A percentile compares a stretch with the other conserved stretches of the same genome.
These are phyloP conservation scores for Geranium incanum DNA, from an alignment of 441 rosid genomes.

Conservation along the genomic window DNA sequence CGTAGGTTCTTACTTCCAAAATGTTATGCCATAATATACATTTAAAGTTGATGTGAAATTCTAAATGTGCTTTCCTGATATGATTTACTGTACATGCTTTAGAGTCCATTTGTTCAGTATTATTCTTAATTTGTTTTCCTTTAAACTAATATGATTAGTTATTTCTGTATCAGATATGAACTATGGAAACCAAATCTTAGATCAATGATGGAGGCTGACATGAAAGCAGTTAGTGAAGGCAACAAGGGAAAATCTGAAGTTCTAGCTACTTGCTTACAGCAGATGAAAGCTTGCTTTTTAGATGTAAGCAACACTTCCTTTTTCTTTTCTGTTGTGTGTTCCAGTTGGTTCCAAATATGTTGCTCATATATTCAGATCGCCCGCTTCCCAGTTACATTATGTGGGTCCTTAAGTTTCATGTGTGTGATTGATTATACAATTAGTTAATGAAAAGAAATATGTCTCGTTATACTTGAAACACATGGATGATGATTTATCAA, in stretches of 20 bases:
- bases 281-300: slow-evolving; percentile 94
- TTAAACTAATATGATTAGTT: neutral
- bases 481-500: neutral
- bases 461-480: neutral
- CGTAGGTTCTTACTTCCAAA: neutral
- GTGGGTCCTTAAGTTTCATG: slow-evolving; percentile 5
- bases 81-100: neutral
- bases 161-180: slow-evolving; percentile 52
- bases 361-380: neutral
- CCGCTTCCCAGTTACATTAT: neutral
- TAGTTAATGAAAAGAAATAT: neutral
- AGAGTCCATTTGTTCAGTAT: slow-evolving; percentile 5
- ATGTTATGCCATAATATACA: neutral
- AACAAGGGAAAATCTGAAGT: slow-evolving; percentile 73
- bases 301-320: slow-evolving; percentile 52
- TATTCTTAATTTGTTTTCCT: slow-evolving; percentile 2
- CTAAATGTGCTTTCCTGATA: neutral
- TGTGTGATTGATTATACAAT: slow-evolving; percentile 10
- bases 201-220: slow-evolving; percentile 87
- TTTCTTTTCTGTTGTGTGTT: neutral
- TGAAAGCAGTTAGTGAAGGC: slow-evolving; percentile 89
- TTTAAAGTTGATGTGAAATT: neutral
- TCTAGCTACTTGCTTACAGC: slow-evolving; percentile 77
- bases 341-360: neutral
- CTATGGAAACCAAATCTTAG: slow-evolving; percentile 98